These are phyloP conservation scores for Ganoderma lingzhi DNA, from an alignment of 1,284 basidiomycete genomes.

Conservation along the genomic window DNA sequence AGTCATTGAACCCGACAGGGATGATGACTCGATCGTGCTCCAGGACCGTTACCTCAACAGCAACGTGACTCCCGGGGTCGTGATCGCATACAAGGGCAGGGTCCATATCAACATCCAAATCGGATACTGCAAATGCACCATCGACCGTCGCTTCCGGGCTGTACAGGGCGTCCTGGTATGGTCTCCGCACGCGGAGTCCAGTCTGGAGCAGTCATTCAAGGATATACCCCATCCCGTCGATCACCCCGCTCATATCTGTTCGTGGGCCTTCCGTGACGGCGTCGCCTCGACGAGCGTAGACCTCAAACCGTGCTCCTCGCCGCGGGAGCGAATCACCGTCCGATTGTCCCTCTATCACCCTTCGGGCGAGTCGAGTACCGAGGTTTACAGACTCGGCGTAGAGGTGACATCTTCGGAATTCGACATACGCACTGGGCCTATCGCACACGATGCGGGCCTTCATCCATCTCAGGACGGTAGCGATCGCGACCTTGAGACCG, in stretches of 20 bases:
- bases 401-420: neutral
- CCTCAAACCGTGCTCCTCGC: neutral
- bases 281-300: constrained; percentile 10
- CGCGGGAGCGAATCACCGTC: neutral
- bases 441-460: too few species aligned
- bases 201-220: neutral
- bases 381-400: neutral
- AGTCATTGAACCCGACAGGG: neutral
- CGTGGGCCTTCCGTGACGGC: constrained; percentile 20
- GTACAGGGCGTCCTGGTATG: constrained; percentile 8
- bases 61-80: neutral
- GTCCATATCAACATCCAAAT: constrained; percentile 15
- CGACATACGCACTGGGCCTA: too few species aligned
- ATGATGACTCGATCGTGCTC: constrained; percentile 3
- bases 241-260: constrained; percentile 19
- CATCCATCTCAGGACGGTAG: too few species aligned
- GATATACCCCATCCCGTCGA: neutral
- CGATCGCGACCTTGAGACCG: too few species aligned
- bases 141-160: constrained; percentile 6
- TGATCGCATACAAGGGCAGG: neutral
- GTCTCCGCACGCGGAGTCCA: neutral
- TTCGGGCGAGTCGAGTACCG: neutral
- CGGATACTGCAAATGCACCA: constrained; percentile 18
- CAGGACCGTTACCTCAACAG: neutral
- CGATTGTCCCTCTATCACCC: neutral